Base-by-base conservation (phyloP, 2,329 filamentous ascomycete genomes). In the Monilinia fructicola region DNA sequence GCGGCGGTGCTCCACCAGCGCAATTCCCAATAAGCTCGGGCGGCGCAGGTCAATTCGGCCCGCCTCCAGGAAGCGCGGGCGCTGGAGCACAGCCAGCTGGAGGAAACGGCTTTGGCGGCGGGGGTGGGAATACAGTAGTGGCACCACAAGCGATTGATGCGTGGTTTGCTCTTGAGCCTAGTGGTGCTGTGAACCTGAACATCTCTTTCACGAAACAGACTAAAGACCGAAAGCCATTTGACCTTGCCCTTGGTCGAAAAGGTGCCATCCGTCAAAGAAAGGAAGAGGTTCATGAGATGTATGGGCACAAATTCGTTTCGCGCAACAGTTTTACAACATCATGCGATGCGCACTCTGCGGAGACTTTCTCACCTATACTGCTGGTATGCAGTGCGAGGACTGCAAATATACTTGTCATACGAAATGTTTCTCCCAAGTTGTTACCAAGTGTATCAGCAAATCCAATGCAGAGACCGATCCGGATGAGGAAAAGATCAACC, bases 361-460 rank as follows among this genome's bases (percentile, higher is more conserved):
- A 68, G 95, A 99, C 73, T 98, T 99, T 76, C 89, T 99, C 80
- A 99, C 98, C 77, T 98, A 98, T 78, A 96, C 94, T 59, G 92
- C 95, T 28, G 95, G 95, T 69, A 99, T 99, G 94, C 95, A 99
- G 81, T 99, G 95, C 79, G 91, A 96, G 71, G 95, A 99, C 80
- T 99, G 95, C 90, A 98, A 98, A 81, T 98, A 98, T 81, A 98
- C 94, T 50, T 99, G 95, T 79, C 95, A 99, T 79, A 94, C 92
- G 74, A 97, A 98, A 80, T 99, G 95, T 78, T 99, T 98, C 79
- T 82, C 87, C 21, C 96, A 93, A 78, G 95, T 99, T 56, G 95
- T 99, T 73, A 99, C 95, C 70, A 99, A 99, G 80, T 99, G 95
- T 81, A 99, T 99, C 79, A 98, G 94, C 81, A 98, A 99, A 79